Base-by-base conservation (phyloP, 257 asterid genomes). In the Ballota nigra region DNA sequence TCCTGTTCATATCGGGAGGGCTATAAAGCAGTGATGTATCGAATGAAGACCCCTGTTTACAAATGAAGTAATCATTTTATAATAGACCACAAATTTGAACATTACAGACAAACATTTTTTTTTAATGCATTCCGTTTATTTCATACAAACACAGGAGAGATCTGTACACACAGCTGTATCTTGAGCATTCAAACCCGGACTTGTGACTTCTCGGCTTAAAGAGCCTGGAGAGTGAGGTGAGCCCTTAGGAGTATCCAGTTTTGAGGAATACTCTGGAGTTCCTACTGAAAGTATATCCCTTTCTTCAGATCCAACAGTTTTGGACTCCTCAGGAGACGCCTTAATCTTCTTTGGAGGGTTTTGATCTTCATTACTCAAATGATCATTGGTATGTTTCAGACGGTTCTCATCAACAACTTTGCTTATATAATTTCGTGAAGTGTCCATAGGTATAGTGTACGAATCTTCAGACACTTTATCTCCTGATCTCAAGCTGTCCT, bases 1-100 rank as follows among this genome's bases (percentile, higher is more conserved):
- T 84, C 81, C 81, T 83, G 82, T 91, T 94, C 72, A 94, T 66
- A 85, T 94, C 95, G 8, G 99, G 99, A 78, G 99, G 99, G 23
- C 66, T 82, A 76, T 94, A 94, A 41, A 84, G 86, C 80, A 72
- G 79, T 56, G 96, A 80, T 61, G 89, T 76, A 22, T 81, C 88
- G 8, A 86, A 78, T 52, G 79, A 18, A 16, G 80, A 79, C 66
- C 75, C 89, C 99, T 94, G 90, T 66, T 75, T 22, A 79, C 58
- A 24, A 22, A 47, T 58, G 62, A 53, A 64, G 63, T 4, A 70
- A 36, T 60, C 24, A 33, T 62, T 45, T 34, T 10, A 66, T 45
- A 36, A 34, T 8, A 43, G 40, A 68, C 36, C 16, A 61, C 23
- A 63, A 56, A n/a, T 36, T 59, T 16, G 38, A 23, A 56, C 22